Conservation (phyloP, 2,329 filamentous ascomycete species). For the Paraphaeosphaeria sporulosa region DNA sequence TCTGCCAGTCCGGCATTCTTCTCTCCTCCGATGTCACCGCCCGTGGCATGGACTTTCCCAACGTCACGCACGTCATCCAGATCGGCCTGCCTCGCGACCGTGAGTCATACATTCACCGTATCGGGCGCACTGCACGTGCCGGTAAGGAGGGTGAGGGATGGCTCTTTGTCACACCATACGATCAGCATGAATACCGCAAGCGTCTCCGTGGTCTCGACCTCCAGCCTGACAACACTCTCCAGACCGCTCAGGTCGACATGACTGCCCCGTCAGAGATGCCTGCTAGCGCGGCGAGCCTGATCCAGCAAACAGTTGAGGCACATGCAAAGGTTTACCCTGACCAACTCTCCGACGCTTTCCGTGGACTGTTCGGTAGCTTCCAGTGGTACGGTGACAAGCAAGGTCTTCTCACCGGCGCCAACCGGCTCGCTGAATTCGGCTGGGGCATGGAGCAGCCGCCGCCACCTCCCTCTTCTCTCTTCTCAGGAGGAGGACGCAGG, state of each 20-base stretch:
- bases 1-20: constrained; percentile 62
- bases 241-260: constrained; percentile 59
- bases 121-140: constrained; percentile 67
- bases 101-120: constrained; percentile 61
- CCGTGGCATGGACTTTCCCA: constrained; percentile 62
- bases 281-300: constrained; percentile 51
- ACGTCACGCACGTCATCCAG: constrained; percentile 62
- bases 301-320: constrained; percentile 55
- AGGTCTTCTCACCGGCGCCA: constrained; percentile 53
- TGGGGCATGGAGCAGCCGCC: constrained; percentile 57
- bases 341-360: constrained; percentile 61
- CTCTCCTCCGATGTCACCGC: constrained; percentile 61
- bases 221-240: constrained; percentile 61
- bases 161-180: constrained; percentile 67
- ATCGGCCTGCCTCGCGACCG: constrained; percentile 55
- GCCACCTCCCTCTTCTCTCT: constrained; percentile 35
- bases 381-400: constrained; percentile 53
- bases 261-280: constrained; percentile 52
- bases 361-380: constrained; percentile 64
- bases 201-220: constrained; percentile 69
- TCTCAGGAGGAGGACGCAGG: constrained; percentile 17
- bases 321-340: constrained; percentile 53
- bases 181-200: constrained; percentile 58
- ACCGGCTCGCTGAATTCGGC: constrained; percentile 55
- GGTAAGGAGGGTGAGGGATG: constrained; percentile 76